phyloP scores from a whole-genome alignment of 2,329 filamentous ascomycete genomes.

The Capronia americana region DNA sequence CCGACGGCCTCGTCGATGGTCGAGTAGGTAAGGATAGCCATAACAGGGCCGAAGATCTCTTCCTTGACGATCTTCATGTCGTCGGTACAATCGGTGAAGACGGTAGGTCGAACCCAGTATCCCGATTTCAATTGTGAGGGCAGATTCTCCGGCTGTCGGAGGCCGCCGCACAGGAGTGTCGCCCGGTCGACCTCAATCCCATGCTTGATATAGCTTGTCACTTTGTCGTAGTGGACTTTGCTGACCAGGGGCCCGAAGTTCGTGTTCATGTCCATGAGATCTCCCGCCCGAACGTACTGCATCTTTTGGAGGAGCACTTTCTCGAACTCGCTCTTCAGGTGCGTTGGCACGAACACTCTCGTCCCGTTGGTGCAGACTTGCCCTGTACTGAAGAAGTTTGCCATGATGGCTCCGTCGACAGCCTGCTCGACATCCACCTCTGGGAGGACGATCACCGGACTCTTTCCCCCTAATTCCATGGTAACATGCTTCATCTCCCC shows the following conservation, averaged over 20 bases:
- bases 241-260: slow-evolving; percentile 88
- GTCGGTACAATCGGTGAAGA: slow-evolving; percentile 87
- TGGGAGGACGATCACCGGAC: slow-evolving; percentile 77
- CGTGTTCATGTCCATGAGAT: slow-evolving; percentile 72
- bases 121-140: slow-evolving; percentile 63
- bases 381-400: slow-evolving; percentile 89
- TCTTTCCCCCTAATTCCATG: slow-evolving; percentile 91
- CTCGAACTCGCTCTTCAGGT: slow-evolving; percentile 72
- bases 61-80: slow-evolving; percentile 79
- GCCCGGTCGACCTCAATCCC: slow-evolving; percentile 77
- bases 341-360: slow-evolving; percentile 77
- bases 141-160: slow-evolving; percentile 61
- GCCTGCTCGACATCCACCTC: slow-evolving; percentile 79
- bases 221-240: slow-evolving; percentile 75
- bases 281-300: slow-evolving; percentile 70
- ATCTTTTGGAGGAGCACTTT: slow-evolving; percentile 72
- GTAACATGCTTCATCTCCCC: slow-evolving; percentile 87
- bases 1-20: slow-evolving; percentile 71
- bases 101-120: slow-evolving; percentile 83
- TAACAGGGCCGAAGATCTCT: slow-evolving; percentile 89
- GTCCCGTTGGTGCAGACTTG: slow-evolving; percentile 95
- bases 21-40: slow-evolving; percentile 78
- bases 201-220: slow-evolving; percentile 75
- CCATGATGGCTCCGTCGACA: slow-evolving; percentile 90
- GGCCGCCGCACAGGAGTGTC: slow-evolving; percentile 74